Evolutionary conservation across 202 grass and related monocot genomes (phyloP).

Genomic region (Saccharum hybrid): DNA sequence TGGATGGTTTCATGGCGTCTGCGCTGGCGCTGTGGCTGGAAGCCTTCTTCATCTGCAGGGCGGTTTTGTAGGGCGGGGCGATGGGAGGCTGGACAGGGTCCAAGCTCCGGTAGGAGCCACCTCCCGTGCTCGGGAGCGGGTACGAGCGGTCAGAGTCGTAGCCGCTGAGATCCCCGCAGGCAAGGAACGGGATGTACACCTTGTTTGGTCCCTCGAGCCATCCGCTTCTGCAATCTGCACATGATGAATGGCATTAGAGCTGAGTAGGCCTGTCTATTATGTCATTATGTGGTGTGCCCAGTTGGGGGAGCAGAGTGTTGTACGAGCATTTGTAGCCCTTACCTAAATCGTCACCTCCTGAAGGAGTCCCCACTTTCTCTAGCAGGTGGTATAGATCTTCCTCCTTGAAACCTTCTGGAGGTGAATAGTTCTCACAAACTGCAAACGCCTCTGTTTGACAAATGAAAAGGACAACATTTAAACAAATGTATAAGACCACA

Average conservation of each 20-base stretch:
- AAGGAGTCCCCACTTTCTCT: conserved; percentile 92
- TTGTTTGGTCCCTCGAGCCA: conserved; percentile 95
- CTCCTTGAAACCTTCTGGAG: conserved; percentile 82
- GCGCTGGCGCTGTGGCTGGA: conserved; percentile 48
- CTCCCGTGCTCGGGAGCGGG: conserved; percentile 59
- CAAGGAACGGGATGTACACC: conserved; percentile 86
- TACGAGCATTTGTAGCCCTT: background rate
- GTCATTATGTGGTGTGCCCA: background rate
- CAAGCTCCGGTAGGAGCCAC: conserved; percentile 64
- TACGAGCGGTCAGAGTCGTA: conserved; percentile 89
- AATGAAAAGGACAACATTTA: background rate
- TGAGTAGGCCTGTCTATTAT: background rate
- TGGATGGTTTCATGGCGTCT: conserved; percentile 44
- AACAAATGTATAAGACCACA: background rate
- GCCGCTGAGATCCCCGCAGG: conserved; percentile 87
- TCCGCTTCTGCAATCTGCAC: conserved; percentile 85
- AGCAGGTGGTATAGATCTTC: conserved; percentile 88
- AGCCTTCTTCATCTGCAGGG: conserved; percentile 76
- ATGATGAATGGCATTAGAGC: conserved; percentile 12
- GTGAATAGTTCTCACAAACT: conserved; percentile 86
- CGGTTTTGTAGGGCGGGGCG: conserved; percentile 80
- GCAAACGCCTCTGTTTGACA: conserved; percentile 82
- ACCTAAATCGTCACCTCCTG: conserved; percentile 62
- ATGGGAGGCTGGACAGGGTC: conserved; percentile 89
- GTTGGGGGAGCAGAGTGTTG: too few species aligned